phyloP scores from a whole-genome alignment of 2,329 filamentous ascomycete species.

The Calonectria crousiana region DNA sequence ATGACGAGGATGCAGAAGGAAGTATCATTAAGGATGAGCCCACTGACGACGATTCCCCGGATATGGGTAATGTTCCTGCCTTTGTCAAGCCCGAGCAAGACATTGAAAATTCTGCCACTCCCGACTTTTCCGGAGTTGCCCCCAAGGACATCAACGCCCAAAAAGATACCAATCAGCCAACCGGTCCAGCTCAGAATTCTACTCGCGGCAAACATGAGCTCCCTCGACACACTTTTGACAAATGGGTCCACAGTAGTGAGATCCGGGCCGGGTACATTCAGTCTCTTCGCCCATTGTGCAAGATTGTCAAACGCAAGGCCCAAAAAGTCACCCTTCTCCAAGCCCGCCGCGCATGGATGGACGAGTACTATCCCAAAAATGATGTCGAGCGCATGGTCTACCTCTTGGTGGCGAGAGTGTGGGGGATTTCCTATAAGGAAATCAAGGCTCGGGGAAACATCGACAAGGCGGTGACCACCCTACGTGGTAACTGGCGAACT shows the following conservation, averaged over 20 bases:
- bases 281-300: neutral
- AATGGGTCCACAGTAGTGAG: neutral
- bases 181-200: neutral
- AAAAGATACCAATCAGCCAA: neutral
- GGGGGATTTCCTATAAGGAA: neutral
- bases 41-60: neutral
- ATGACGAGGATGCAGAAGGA: neutral
- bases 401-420: neutral
- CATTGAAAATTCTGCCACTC: neutral
- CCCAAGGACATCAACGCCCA: neutral
- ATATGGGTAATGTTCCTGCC: neutral
- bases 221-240: neutral
- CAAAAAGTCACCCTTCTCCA: neutral
- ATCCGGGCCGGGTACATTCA: neutral
- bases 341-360: neutral
- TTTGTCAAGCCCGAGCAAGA: neutral
- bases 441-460: constrained; percentile 61
- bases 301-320: neutral
- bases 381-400: neutral
- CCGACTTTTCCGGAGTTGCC: neutral
- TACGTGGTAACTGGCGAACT: constrained; percentile 75
- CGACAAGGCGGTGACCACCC: constrained; percentile 76
- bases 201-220: neutral
- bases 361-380: neutral
- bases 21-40: neutral